Base-by-base conservation (phyloP, 768 basidiomycete species). In the Serendipita indica region DNA sequence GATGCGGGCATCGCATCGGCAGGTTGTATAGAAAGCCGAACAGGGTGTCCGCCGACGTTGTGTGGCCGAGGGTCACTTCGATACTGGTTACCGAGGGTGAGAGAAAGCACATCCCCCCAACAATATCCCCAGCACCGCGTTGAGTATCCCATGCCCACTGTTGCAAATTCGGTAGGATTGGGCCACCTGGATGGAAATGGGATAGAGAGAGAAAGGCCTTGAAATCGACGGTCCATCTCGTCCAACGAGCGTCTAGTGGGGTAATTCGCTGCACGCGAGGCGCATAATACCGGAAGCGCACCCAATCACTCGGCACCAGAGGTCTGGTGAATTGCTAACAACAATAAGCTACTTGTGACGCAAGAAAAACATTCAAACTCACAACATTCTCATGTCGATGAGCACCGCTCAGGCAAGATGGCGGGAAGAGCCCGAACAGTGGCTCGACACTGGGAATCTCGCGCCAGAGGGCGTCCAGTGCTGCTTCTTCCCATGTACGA, bases 31-130 rank as follows among this genome's bases (percentile, higher is more conserved):
- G 7, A 28, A 54, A 54, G 10, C 49, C 49, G 49, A 54, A 54
- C 22, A 54, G 49, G 5, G 49, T 54, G 25, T 54, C 49, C 10
- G 22, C 25, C 7, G 25, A 28, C 22, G 49, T 54, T 18, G 49
- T 54, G 30, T 54, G 49, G n/a, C 49, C 49, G 22, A 54, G n/a
- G 4, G 49, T 54, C n/a, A 54, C 49, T 30, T 54, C 49, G 49
- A 54, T 54, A 30, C 49, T 54, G 25, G 49, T 54, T 16, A 54
- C 49, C 4, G 49, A 28, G 10, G 49, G 25, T 7, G 22, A 22
- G 3, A 54, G 49, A 18, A 54, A 54, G 25, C 49, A 54, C 49
- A 54, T 54, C 25, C 49, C 49, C 32, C 49, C 49, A 22, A 54
- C 49, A 54, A 54, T 54, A 30, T 54, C 49, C 32, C 49, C 49